Conservation (phyloP, 805 yeast species). For the Citeromyces matritensis region DNA sequence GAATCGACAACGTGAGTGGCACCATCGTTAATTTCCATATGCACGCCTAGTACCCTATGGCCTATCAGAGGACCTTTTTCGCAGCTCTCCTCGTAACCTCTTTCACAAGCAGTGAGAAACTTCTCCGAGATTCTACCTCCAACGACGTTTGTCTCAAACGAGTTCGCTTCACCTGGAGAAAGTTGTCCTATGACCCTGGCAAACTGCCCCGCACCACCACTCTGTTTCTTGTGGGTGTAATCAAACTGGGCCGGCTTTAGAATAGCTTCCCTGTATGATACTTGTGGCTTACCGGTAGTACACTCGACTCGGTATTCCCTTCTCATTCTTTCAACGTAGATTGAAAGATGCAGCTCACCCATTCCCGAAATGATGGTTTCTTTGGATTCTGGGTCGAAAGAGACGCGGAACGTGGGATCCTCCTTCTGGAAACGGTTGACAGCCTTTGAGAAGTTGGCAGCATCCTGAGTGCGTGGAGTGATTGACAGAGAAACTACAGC, state of each 20-base stretch:
- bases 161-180: slow-evolving; percentile 23
- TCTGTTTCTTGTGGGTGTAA: slow-evolving; percentile 92
- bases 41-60: slow-evolving; percentile 82
- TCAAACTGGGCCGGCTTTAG: slow-evolving; percentile 64
- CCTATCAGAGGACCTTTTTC: slow-evolving; percentile 97
- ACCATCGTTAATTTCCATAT: slow-evolving; percentile 94
- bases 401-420: slow-evolving; percentile 95
- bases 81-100: slow-evolving; percentile 89
- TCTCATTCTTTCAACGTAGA: slow-evolving; percentile 95
- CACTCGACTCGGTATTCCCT: slow-evolving; percentile 96
- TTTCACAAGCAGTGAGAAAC: slow-evolving; percentile 83
- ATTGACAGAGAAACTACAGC: slow-evolving; percentile 93
- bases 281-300: slow-evolving; percentile 94
- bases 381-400: slow-evolving; percentile 79
- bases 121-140: slow-evolving; percentile 97
- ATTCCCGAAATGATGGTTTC: slow-evolving; percentile 93
- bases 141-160: slow-evolving; percentile 75
- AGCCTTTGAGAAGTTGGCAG: slow-evolving; percentile 88
- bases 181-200: slow-evolving; percentile 89
- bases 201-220: slow-evolving; percentile 99
- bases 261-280: slow-evolving; percentile 92
- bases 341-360: slow-evolving; percentile 97
- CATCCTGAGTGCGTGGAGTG: slow-evolving; percentile 76
- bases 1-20: slow-evolving; percentile 95
- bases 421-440: slow-evolving; percentile 96